Evolutionary conservation across 1,284 basidiomycete genomes (phyloP).

Genomic region (Marasmius fiardii): DNA sequence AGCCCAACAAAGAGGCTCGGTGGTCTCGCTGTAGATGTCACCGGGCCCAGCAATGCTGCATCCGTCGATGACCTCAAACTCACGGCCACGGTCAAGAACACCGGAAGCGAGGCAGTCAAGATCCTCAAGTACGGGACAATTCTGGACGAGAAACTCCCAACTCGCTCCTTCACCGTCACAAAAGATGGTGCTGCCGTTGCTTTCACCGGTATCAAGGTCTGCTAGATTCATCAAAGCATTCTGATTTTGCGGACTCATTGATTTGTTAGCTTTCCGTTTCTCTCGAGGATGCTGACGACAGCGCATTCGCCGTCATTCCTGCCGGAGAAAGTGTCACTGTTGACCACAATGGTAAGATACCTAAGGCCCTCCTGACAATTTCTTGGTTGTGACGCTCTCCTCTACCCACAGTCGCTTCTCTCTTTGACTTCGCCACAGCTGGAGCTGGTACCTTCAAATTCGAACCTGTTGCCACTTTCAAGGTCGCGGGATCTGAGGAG

Average conservation of each 20-base stretch:
- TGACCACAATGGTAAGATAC: constrained; percentile 31
- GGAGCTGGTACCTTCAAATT: constrained; percentile 32
- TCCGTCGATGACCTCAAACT: constrained; percentile 38
- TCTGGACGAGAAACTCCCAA: constrained; percentile 37
- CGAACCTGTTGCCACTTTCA: constrained; percentile 29
- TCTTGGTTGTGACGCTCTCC: not conserved
- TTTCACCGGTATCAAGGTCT: constrained; percentile 43
- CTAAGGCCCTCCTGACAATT: not conserved
- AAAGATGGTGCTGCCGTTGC: constrained; percentile 33
- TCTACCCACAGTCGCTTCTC: constrained; percentile 24
- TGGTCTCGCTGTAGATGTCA: constrained; percentile 28
- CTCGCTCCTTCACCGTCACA: constrained; percentile 40
- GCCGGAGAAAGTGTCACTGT: constrained; percentile 37
- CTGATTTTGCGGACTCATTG: too few relatives aligned
- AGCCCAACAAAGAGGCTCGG: constrained; percentile 20
- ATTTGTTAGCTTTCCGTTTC: not conserved
- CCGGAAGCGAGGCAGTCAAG: constrained; percentile 32
- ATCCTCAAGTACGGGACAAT: constrained; percentile 41
- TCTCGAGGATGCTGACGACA: constrained; percentile 25
- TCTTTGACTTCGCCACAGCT: constrained; percentile 32
- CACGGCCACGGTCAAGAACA: constrained; percentile 36
- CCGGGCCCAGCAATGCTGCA: constrained; percentile 26
- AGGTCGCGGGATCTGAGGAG: constrained; percentile 21
- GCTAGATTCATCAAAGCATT: not conserved
- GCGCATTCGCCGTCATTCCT: constrained; percentile 35